Base-by-base conservation (phyloP, 441 rosid species). In the Croton laevigatus region DNA sequence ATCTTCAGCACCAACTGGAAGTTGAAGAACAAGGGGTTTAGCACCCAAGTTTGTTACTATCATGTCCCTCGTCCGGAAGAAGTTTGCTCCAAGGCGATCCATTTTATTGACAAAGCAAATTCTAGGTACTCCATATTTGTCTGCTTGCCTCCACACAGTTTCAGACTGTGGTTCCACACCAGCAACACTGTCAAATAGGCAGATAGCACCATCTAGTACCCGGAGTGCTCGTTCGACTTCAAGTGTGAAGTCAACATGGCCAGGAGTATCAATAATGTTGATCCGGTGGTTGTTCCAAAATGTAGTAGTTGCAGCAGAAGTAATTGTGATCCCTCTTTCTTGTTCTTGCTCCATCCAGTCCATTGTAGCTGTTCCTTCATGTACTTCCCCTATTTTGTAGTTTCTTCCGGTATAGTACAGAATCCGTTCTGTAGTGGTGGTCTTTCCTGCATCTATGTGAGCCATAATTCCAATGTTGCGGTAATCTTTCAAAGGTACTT, bases 291-390 rank as follows among this genome's bases (percentile, higher is more conserved):
- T 84, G 76, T 91, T 79, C 97, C 98, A 91, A 70, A 85, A 91
- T 14, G 98, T 82, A 36, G 98, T 91, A 32, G 98, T 94, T 54
- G 97, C 98, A 34, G 97, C 98, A 12, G 98, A 91, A 23, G 98
- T 94, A 37, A 94, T 91, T 42, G 98, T 94, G 74, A 94, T 91
- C 70, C 98, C 98, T 85, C 98, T 88, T 76, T 94, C 98, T 72
- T 94, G 98, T 73, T 94, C 97, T 83, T 94, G 98, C 73, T 94
- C 97, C 97, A 94, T 94, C 97, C 98, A 94, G 73, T 94, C 98
- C 98, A 94, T 94, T 38, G 98, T 94, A 53, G 98, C 97, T 7
- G 98, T 94, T 62, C 96, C 97, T 78, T 94, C 98, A 6, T 94
- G 97, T 4, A 94, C 98, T 82, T 94, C 97, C 4, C 98, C 97